Base-by-base conservation (phyloP, 2,329 filamentous ascomycete species). In the Aspergillus pseudotamarii region DNA sequence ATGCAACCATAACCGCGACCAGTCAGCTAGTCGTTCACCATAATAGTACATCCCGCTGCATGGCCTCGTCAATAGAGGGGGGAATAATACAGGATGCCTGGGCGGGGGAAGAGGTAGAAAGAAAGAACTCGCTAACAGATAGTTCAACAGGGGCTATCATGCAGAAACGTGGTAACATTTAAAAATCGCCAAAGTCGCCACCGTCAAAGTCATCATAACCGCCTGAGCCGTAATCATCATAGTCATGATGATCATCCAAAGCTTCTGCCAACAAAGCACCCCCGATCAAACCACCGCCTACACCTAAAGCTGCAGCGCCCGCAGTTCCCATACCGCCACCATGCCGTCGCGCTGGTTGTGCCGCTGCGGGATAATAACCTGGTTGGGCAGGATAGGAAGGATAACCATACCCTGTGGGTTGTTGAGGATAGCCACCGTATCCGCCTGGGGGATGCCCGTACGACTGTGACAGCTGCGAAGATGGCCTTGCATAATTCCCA, bases 251-350 rank as follows among this genome's bases (percentile, higher is more conserved):
- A 34, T 86, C 85, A 6, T 91, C 80, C 57, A 94, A 83, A 1
- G 89, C 89, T 72, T 90, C 83, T 2, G 84, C 89, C 36, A 96
- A 78, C 71, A 96, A 66, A 65, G 88, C 86, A 60, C 93, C 93
- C 69, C 93, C 94, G 1, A 97, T 71, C 74, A 97, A 73, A 76
- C 93, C 93, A 66, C 90, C 93, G 69, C 93, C 93, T 4, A 92
- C 77, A 80, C 93, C 93, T 50, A 96, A 81, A 26, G 91, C 91
- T 10, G 89, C 88, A 58, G 89, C 92, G 55, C 91, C 92, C 12
- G 84, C 87, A 64, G 86, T 84, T n/a, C 92, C 91, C 79, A 94
- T 82, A 5, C 83, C 80, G 34, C 81, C 80, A 28, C 79, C 75
- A 51, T 68, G 68, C 59, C 78, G 79, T 70, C 82, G 83, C 64